Conservation (phyloP, 2,329 filamentous ascomycete genomes). For the Aureobasidium sp. region DNA sequence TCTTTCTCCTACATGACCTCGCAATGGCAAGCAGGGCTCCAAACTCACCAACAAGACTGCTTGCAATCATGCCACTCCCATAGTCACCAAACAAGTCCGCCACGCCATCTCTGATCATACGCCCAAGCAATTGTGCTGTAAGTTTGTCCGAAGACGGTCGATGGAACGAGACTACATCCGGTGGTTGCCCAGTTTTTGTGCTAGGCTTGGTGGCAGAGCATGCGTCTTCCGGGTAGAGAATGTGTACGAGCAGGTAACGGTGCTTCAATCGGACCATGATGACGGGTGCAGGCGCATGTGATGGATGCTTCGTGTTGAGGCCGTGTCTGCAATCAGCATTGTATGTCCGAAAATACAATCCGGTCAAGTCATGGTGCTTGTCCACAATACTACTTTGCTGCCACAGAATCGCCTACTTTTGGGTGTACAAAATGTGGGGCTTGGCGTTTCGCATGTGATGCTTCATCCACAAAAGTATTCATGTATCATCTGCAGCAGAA, state of each 20-base stretch:
- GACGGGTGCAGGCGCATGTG: slow-evolving; percentile 2
- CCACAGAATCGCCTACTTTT: too few species aligned
- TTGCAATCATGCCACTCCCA: slow-evolving; percentile 67
- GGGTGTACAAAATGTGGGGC: too few species aligned
- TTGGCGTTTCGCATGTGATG: too few species aligned
- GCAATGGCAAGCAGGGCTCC: too few species aligned
- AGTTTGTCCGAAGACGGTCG: slow-evolving; percentile 69
- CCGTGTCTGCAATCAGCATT: background rate
- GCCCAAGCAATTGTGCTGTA: slow-evolving; percentile 57
- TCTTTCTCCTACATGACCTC: too few species aligned
- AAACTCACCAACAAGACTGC: slow-evolving; percentile 60
- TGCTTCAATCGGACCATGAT: slow-evolving; percentile 93
- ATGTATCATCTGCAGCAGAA: too few species aligned
- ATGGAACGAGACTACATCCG: slow-evolving; percentile 63
- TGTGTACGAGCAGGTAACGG: slow-evolving; percentile 89
- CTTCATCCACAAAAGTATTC: too few species aligned
- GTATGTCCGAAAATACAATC: background rate
- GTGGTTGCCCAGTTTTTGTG: slow-evolving; percentile 39
- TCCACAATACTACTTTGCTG: too few species aligned
- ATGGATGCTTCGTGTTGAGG: background rate
- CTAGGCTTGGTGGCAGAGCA: slow-evolving; percentile 19
- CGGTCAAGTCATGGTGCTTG: background rate
- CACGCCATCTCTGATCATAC: slow-evolving; percentile 64
- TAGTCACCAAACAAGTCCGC: slow-evolving; percentile 78
- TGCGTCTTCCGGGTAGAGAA: slow-evolving; percentile 66